Conservation (phyloP, 1,284 basidiomycete species). For the Naganishia liquefaciens region DNA sequence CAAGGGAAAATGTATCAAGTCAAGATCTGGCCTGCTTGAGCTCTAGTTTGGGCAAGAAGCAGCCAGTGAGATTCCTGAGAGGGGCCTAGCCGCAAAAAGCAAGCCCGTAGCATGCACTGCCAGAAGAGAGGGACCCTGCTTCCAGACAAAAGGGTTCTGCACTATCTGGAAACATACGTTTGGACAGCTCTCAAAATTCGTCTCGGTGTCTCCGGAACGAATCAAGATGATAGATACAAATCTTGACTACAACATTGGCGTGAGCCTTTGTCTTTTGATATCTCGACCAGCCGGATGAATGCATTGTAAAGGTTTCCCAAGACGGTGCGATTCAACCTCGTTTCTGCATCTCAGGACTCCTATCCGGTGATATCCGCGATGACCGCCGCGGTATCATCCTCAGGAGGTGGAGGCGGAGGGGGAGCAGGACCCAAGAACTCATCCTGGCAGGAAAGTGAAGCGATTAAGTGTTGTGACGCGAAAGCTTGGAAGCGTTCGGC, state of each 20-base stretch:
- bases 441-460: conserved; percentile 38
- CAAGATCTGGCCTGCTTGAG: too few relatives aligned
- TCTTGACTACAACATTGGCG: conserved; percentile 1
- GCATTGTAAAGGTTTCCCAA: background rate
- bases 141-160: too few relatives aligned
- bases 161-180: too few relatives aligned
- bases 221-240: background rate
- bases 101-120: too few relatives aligned
- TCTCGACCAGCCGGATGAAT: background rate
- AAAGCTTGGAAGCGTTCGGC: conserved; percentile 20
- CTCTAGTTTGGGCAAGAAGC: too few relatives aligned
- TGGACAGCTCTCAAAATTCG: too few relatives aligned
- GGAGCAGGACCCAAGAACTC: conserved; percentile 52
- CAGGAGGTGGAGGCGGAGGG: conserved; percentile 43
- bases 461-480: background rate
- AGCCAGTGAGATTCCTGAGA: too few relatives aligned
- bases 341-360: too few relatives aligned
- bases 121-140: too few relatives aligned
- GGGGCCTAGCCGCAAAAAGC: too few relatives aligned
- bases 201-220: too few relatives aligned
- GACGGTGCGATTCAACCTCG: background rate
- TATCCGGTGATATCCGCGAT: conserved; percentile 32
- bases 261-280: conserved; percentile 3
- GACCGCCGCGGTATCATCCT: conserved; percentile 34
- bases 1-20: too few relatives aligned